Base-by-base conservation (phyloP, 352 stramenopile genomes). In the Phytophthora uliginosa region DNA sequence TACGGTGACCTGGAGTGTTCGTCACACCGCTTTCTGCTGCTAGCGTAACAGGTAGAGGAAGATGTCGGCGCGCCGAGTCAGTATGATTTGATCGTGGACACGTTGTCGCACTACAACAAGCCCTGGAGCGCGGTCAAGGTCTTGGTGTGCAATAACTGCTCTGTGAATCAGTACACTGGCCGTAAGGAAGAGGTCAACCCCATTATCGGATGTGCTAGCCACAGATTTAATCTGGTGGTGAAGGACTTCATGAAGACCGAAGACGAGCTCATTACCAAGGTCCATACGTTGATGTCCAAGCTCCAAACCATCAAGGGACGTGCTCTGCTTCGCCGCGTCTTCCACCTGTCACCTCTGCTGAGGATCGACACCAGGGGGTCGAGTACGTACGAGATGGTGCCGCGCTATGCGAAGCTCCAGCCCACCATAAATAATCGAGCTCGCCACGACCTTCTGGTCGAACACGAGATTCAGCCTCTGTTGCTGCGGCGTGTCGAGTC, bases 61-160 rank as follows among this genome's bases (percentile, higher is more conserved):
- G 68, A 68, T 24, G 20, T 71, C 0, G 22, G 61, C 9, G 61
- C 69, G 34, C 34, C 67, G 34, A 76, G 36, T n/a, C 17, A 60
- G 0, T 67, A 63, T 47, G 56, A 71, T 53, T 36, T 71, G 22
- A 71, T 76, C 22, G 48, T 56, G 1, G 56, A 71, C 38, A 67
- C 56, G 28, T 47, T 72, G 22, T 66, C 62, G 7, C 20, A 22
- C 7, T 69, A 60, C 24, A 7, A 64, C 17, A 58, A 54, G 56
- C 62, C 57, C 2, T 72, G 56, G 69, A 7, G 34, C 62, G 20
- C 34, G 34, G 69, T 69, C 18, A 18, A 54, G 7, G 73, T 69
- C 33, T 59, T 73, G 63, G 42, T 66, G 9, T 50, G 69, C 69
- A 9, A 73, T n/a, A 66, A 69, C 56, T 68, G 63, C 33, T 66